These are phyloP conservation scores for Plantago elongata DNA, from an alignment of 257 asterid species.

Conservation along the genomic window DNA sequence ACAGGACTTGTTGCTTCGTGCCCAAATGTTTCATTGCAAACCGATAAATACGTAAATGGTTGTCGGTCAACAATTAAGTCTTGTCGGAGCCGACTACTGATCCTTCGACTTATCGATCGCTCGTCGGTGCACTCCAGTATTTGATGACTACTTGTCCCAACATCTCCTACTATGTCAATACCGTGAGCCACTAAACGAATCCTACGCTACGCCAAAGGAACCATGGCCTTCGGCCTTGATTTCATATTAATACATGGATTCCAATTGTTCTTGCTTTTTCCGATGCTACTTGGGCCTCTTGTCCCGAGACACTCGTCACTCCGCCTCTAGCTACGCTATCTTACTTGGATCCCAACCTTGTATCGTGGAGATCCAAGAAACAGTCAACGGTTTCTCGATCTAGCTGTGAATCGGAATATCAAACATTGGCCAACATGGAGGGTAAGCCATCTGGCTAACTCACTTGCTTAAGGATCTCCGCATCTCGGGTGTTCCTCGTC, in stretches of 20 bases:
- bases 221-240: not conserved
- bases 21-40: not conserved
- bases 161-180: not conserved
- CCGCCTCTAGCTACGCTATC: not conserved
- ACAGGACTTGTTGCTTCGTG: not conserved
- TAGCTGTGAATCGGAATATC: not conserved
- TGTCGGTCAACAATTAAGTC: not conserved
- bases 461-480: not conserved
- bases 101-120: not conserved
- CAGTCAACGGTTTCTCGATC: too few relatives aligned
- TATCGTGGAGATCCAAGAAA: too few relatives aligned
- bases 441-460: not conserved
- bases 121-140: not conserved
- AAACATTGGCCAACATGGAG: not conserved
- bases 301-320: not conserved
- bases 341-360: too few relatives aligned
- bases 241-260: too few relatives aligned
- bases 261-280: not conserved
- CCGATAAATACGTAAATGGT: not conserved
- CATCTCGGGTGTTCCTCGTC: not conserved
- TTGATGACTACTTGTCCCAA: not conserved
- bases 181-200: not conserved
- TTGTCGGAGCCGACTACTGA: not conserved
- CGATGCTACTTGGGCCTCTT: not conserved
- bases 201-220: not conserved